These are phyloP conservation scores for Citrus unshiu DNA, from an alignment of 345 rosid genomes.

Conservation along the genomic window DNA sequence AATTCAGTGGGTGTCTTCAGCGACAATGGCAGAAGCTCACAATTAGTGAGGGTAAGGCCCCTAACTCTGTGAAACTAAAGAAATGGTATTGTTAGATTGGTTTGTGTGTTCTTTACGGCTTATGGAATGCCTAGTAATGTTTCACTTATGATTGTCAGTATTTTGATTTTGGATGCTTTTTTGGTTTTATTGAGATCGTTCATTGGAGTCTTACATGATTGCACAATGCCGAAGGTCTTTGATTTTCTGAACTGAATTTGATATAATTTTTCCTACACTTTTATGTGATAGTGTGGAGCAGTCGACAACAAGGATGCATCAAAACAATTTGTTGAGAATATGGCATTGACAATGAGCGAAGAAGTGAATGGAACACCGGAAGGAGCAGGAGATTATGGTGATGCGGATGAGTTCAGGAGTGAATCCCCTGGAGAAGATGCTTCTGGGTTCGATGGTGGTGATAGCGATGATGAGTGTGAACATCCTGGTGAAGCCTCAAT, in stretches of 20 bases:
- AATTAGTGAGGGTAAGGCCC: conserved; percentile 47
- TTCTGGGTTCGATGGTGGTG: conserved; percentile 35
- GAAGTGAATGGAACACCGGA: conserved; percentile 72
- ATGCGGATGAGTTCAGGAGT: conserved; percentile 25
- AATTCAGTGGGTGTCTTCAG: conserved; percentile 41
- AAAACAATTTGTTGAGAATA: conserved; percentile 33
- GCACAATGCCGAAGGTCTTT: not conserved
- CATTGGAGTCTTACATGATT: not conserved
- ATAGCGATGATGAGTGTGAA: conserved; percentile 46
- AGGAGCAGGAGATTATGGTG: conserved; percentile 28
- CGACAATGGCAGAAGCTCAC: conserved; percentile 51
- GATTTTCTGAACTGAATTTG: not conserved
- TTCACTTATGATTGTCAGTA: not conserved
- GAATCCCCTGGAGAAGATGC: conserved; percentile 30
- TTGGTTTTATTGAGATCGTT: not conserved
- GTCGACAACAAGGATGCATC: conserved; percentile 35
- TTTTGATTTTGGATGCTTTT: not conserved
- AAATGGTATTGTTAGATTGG: not conserved
- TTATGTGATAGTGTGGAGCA: conserved; percentile 41
- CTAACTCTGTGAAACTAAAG: not conserved
- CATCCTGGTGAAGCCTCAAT: conserved; percentile 81
- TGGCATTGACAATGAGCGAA: conserved; percentile 47
- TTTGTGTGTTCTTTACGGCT: no score
- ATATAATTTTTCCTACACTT: not conserved
- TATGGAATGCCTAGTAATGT: not conserved